A percentile compares a stretch with the other conserved stretches of the same genome.
These are phyloP conservation scores for Globisporangium polare DNA, from an alignment of 352 stramenopile species.

Conservation along the genomic window DNA sequence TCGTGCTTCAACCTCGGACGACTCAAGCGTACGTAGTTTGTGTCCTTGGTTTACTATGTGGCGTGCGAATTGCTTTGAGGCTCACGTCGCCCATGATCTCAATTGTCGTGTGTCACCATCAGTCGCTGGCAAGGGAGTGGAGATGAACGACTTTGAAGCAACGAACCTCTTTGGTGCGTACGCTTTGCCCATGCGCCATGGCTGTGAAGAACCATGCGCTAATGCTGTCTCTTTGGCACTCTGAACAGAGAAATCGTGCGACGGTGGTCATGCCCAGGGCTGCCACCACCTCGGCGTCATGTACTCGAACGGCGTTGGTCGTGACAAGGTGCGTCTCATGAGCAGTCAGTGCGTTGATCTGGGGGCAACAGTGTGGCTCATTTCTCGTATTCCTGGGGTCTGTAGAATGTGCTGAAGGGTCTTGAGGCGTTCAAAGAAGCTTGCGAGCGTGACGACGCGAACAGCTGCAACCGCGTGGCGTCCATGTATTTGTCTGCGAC, in stretches of 20 bases:
- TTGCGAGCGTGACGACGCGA: constrained; percentile 68
- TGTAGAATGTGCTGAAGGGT: constrained; percentile 57
- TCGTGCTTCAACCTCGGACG: constrained; percentile 87
- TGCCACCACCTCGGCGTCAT: constrained; percentile 88
- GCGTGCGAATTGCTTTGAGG: background rate
- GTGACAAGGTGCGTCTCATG: constrained; percentile 45
- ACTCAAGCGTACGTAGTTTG: constrained; percentile 55
- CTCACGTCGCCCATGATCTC: background rate
- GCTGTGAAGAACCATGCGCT: background rate
- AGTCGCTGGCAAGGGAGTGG: constrained; percentile 79
- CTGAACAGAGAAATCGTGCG: constrained; percentile 65
- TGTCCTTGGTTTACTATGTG: background rate
- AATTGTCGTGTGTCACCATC: background rate
- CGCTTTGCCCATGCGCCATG: background rate
- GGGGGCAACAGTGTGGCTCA: background rate
- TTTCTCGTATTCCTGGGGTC: background rate
- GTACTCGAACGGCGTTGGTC: constrained; percentile 65
- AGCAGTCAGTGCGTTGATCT: background rate
- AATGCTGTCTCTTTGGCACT: background rate
- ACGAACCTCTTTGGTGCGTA: constrained; percentile 66
- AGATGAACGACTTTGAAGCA: constrained; percentile 61
- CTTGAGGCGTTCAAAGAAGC: constrained; percentile 72
- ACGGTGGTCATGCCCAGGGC: constrained; percentile 62
- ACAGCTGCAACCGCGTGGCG: constrained; percentile 81
- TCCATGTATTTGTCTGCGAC: constrained; percentile 61